These are phyloP conservation scores for Aotearoamyces nothofagi DNA, from an alignment of 2,329 filamentous ascomycete species.

Conservation along the genomic window DNA sequence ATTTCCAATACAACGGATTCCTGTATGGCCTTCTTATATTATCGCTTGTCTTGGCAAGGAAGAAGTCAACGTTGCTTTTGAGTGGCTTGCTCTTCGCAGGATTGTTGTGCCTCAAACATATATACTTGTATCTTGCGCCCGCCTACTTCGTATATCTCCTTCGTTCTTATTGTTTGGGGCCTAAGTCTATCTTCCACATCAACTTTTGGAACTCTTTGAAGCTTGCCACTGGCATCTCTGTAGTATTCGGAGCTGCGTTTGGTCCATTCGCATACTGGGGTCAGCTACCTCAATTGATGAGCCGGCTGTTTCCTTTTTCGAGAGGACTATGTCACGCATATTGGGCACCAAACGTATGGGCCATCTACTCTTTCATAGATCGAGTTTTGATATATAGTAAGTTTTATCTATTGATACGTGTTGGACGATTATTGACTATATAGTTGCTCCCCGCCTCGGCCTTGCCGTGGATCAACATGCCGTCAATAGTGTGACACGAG, in stretches of 20 bases:
- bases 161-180: slow-evolving; percentile 74
- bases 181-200: slow-evolving; percentile 60
- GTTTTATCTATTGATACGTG: slow-evolving; percentile 20
- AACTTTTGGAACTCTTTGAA: slow-evolving; percentile 70
- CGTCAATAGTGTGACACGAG: slow-evolving; percentile 77
- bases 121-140: slow-evolving; percentile 90
- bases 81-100: slow-evolving; percentile 76
- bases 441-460: slow-evolving; percentile 70
- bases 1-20: slow-evolving; percentile 98
- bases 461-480: slow-evolving; percentile 59
- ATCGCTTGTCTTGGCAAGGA: slow-evolving; percentile 70
- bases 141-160: slow-evolving; percentile 92
- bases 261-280: slow-evolving; percentile 73
- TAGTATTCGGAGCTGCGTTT: slow-evolving; percentile 67
- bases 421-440: slow-evolving; percentile 18
- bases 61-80: slow-evolving; percentile 55
- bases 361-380: slow-evolving; percentile 86
- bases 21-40: slow-evolving; percentile 83
- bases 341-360: slow-evolving; percentile 97
- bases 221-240: slow-evolving; percentile 56
- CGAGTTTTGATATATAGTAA: slow-evolving; percentile 66
- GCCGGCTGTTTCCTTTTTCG: slow-evolving; percentile 83
- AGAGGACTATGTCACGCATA: slow-evolving; percentile 92
- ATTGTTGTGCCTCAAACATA: slow-evolving; percentile 90
- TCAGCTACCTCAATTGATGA: slow-evolving; percentile 72